Evolutionary conservation across 2,329 filamentous ascomycete species (phyloP).

Genomic region (Pseudocercospora vitis): DNA sequence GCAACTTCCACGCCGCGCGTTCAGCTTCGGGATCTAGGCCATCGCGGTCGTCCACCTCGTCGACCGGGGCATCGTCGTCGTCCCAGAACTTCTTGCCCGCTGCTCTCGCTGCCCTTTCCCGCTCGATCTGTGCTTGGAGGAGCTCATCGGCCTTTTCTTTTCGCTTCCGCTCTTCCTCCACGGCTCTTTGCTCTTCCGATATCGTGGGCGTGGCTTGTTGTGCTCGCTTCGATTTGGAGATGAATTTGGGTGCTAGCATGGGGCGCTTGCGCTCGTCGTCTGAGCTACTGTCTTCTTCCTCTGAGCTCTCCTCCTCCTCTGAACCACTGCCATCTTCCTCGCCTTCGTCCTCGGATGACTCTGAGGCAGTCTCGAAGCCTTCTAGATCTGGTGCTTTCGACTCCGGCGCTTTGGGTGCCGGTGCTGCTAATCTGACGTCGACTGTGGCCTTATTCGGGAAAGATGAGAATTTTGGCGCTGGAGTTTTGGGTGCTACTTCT

Average conservation of each 20-base stretch:
- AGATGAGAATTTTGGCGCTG: slow-evolving; percentile 47
- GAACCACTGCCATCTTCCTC: slow-evolving; percentile 43
- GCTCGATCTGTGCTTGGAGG: slow-evolving; percentile 84
- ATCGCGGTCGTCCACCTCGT: slow-evolving; percentile 86
- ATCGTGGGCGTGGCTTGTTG: slow-evolving; percentile 41
- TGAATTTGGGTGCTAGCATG: slow-evolving; percentile 65
- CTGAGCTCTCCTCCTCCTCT: slow-evolving; percentile 46
- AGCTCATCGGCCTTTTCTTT: slow-evolving; percentile 74
- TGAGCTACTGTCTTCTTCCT: slow-evolving; percentile 59
- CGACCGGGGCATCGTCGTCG: slow-evolving; percentile 62
- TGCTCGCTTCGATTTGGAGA: slow-evolving; percentile 61
- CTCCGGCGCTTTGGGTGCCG: slow-evolving; percentile 32
- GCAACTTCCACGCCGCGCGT: slow-evolving; percentile 87
- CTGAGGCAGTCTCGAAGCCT: slow-evolving; percentile 60
- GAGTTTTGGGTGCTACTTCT: slow-evolving; percentile 40
- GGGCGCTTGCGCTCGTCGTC: slow-evolving; percentile 60
- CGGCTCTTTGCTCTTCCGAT: slow-evolving; percentile 45
- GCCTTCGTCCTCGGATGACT: slow-evolving; percentile 40
- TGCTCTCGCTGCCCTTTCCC: slow-evolving; percentile 72
- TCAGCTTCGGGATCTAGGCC: slow-evolving; percentile 84
- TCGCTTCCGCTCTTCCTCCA: slow-evolving; percentile 57
- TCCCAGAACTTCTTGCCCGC: slow-evolving; percentile 86
- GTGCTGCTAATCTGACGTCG: slow-evolving; percentile 39
- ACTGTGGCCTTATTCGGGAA: slow-evolving; percentile 46
- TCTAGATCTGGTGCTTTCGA: slow-evolving; percentile 43